phyloP scores from a whole-genome alignment of 2,329 filamentous ascomycete genomes.

The Emergomyces pasteurianus region DNA sequence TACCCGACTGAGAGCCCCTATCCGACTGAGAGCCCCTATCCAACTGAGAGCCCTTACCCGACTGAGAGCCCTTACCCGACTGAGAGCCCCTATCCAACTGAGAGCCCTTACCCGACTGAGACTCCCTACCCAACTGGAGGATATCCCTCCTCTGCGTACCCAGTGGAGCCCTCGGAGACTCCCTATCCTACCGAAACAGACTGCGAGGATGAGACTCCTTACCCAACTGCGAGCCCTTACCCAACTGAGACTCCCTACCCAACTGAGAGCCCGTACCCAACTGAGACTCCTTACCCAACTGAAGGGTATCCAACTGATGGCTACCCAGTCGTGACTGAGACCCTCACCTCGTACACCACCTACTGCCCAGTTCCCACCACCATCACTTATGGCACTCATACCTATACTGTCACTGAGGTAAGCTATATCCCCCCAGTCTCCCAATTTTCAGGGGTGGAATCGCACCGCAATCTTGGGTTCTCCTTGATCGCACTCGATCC shows the following conservation, averaged over 20 bases:
- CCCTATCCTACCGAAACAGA: background rate
- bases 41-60: background rate
- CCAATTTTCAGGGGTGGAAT: too few relatives aligned
- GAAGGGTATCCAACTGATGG: background rate
- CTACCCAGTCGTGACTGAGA: constrained; percentile 12
- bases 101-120: background rate
- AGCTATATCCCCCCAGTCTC: constrained; percentile 10
- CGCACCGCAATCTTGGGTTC: too few relatives aligned
- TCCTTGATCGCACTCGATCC: background rate
- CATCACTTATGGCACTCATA: constrained; percentile 51
- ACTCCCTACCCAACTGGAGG: background rate
- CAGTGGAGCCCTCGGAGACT: background rate
- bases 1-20: background rate
- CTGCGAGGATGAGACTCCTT: background rate
- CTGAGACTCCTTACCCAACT: background rate
- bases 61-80: background rate
- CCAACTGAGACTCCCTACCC: background rate
- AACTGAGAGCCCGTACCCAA: background rate
- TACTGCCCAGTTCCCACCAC: constrained; percentile 59
- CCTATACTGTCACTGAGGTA: constrained; percentile 58
- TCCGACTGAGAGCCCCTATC: background rate
- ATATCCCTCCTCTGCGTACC: too few relatives aligned
- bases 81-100: background rate
- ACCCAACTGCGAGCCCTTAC: background rate
- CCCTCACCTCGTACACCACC: constrained; percentile 53